A percentile compares a stretch with the other conserved stretches of the same genome.
Evolutionary conservation across 768 basidiomycete species (phyloP).

Genomic region (Suillus alpinus): DNA sequence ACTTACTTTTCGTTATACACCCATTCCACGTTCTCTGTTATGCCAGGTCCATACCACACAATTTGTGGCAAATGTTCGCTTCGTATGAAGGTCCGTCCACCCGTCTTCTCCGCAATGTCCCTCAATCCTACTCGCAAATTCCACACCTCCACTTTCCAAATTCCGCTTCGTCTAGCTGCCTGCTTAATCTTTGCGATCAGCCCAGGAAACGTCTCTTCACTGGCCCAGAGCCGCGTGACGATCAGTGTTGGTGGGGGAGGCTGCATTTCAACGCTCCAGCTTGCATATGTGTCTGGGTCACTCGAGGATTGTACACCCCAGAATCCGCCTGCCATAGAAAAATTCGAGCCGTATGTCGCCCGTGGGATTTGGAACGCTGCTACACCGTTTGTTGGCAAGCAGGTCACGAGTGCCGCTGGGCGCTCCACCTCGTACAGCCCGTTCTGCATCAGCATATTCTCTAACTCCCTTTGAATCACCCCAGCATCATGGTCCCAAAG

Average conservation of each 20-base stretch:
- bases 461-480: constrained; percentile 34
- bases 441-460: constrained; percentile 6
- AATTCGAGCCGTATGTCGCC: constrained; percentile 18
- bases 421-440: constrained; percentile 7
- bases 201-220: constrained; percentile 27
- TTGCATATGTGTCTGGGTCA: constrained; percentile 31
- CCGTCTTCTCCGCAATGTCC: constrained; percentile 22
- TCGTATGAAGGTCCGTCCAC: constrained; percentile 32
- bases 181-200: constrained; percentile 36
- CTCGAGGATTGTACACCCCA: constrained; percentile 19
- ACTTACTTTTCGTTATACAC: constrained; percentile 47
- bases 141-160: constrained; percentile 46
- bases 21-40: constrained; percentile 38
- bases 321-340: constrained; percentile 13
- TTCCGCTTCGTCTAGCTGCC: constrained; percentile 32
- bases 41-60: constrained; percentile 49
- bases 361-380: constrained; percentile 41
- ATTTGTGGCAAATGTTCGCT: constrained; percentile 41
- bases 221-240: constrained; percentile 40
- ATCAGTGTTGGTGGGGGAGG: constrained; percentile 34
- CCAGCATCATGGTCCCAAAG: constrained; percentile 42
- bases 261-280: constrained; percentile 44
- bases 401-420: constrained; percentile 30
- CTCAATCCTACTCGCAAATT: constrained; percentile 37
- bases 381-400: constrained; percentile 46